Percentiles rank a stretch among this genome's conserved stretches.
phyloP scores from a whole-genome alignment of 441 rosid genomes.

The Corymbia citriodora region DNA sequence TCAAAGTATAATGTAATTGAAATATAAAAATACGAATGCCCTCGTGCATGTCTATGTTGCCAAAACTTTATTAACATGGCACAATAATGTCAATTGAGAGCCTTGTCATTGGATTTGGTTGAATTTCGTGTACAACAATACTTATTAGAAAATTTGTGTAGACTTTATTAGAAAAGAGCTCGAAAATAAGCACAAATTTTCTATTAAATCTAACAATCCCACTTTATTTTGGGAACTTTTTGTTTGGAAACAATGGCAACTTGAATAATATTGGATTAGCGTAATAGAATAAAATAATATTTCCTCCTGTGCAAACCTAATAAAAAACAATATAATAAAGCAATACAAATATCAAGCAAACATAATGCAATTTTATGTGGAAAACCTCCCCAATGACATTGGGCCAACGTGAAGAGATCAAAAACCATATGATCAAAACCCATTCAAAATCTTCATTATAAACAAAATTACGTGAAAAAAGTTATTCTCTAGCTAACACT shows the following conservation, averaged over 20 bases:
- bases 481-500: not conserved
- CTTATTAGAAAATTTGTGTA: not conserved
- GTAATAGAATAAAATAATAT: too few relatives aligned
- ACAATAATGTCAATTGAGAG: not conserved
- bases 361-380: too few relatives aligned
- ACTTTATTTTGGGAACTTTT: not conserved
- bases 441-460: too few relatives aligned
- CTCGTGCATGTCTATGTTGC: not conserved
- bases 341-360: too few relatives aligned
- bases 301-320: not conserved
- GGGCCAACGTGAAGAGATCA: not conserved
- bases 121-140: not conserved
- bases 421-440: rapidly evolving
- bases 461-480: not conserved
- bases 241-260: not conserved
- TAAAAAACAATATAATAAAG: not conserved
- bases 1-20: too few relatives aligned
- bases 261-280: rapidly evolving
- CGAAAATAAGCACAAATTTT: not conserved
- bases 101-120: rapidly evolving
- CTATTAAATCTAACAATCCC: not conserved
- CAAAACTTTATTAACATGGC: not conserved
- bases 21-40: too few relatives aligned
- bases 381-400: not conserved
- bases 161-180: not conserved